A percentile compares a stretch with the other conserved stretches of the same genome.
Conservation (phyloP, 371 early-diverging fungal species). For the Lichtheimia corymbifera region DNA sequence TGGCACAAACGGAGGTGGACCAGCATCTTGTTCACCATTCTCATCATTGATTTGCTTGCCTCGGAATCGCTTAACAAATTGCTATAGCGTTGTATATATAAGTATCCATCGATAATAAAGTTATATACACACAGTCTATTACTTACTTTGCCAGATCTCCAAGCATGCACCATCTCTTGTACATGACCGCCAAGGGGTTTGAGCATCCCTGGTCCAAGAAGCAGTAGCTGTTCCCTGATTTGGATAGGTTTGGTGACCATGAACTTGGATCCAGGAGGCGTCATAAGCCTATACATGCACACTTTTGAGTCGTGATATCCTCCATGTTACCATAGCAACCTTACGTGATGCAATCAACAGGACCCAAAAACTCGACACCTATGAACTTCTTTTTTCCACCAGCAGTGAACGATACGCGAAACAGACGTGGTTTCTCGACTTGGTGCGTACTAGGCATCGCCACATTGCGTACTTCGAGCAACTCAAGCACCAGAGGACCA, state of each 20-base stretch:
- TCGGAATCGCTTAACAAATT: slow-evolving; percentile 35
- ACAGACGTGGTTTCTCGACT: slow-evolving; percentile 34
- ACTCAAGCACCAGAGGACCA: slow-evolving; percentile 35
- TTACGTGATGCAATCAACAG: slow-evolving; percentile 37
- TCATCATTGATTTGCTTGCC: slow-evolving; percentile 14
- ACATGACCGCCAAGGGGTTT: slow-evolving; percentile 45
- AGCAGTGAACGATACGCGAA: slow-evolving; percentile 37
- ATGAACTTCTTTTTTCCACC: slow-evolving; percentile 40
- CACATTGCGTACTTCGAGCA: slow-evolving; percentile 36
- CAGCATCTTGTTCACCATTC: slow-evolving; percentile 14
- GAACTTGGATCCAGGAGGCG: slow-evolving; percentile 47
- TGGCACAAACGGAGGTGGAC: slow-evolving; percentile 47
- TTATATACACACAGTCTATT: background rate
- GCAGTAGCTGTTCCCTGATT: slow-evolving; percentile 31
- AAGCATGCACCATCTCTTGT: slow-evolving; percentile 43
- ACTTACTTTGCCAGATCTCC: slow-evolving; percentile 47
- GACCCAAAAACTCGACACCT: slow-evolving; percentile 34
- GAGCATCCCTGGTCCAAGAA: slow-evolving; percentile 37
- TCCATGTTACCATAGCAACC: background rate
- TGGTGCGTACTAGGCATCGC: slow-evolving; percentile 38
- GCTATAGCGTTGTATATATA: slow-evolving; percentile 12
- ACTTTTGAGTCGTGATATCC: background rate
- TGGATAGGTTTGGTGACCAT: slow-evolving; percentile 35
- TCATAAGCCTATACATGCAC: slow-evolving; percentile 27
- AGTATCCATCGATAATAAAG: background rate